These are phyloP conservation scores for Colletotrichum siamense DNA, from an alignment of 2,329 filamentous ascomycete species.

Conservation along the genomic window DNA sequence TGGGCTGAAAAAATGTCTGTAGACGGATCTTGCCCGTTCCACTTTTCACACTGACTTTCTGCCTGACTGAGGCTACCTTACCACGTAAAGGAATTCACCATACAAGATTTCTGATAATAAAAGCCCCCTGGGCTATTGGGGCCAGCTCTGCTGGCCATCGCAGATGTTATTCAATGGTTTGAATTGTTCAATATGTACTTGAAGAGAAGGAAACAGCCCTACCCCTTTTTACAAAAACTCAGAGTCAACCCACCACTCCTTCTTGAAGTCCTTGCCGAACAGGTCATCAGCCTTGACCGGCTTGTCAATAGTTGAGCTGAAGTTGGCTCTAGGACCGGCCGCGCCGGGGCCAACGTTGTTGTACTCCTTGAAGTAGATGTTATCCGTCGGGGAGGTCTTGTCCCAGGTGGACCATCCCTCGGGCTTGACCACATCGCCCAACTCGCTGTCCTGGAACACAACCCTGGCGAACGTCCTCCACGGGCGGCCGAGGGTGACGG, in stretches of 20 bases:
- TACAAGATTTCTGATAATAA: neutral
- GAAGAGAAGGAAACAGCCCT: neutral
- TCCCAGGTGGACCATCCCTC: slow-evolving; percentile 57
- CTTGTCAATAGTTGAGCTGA: neutral
- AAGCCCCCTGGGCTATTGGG: neutral
- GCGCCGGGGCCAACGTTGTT: slow-evolving; percentile 57
- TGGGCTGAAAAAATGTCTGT: neutral
- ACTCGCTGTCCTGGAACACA: slow-evolving; percentile 51
- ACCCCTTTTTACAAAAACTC: neutral
- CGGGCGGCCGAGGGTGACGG: slow-evolving; percentile 57
- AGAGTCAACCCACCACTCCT: slow-evolving; percentile 20
- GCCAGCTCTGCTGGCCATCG: neutral
- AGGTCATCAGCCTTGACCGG: neutral
- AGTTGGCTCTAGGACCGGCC: neutral
- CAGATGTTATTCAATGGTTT: neutral
- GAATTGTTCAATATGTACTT: neutral
- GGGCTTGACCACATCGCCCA: slow-evolving; percentile 54
- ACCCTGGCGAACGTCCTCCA: slow-evolving; percentile 57
- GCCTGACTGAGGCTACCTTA: too few relatives aligned
- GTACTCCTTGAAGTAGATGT: slow-evolving; percentile 58
- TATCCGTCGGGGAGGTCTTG: slow-evolving; percentile 39
- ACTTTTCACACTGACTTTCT: neutral
- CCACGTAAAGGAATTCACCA: neutral
- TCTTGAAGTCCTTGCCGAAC: slow-evolving; percentile 10
- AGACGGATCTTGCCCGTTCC: neutral